Percentiles rank a stretch among this genome's conserved stretches.
Conservation (phyloP, 2,329 filamentous ascomycete genomes). For the Chaetomium globosum region DNA sequence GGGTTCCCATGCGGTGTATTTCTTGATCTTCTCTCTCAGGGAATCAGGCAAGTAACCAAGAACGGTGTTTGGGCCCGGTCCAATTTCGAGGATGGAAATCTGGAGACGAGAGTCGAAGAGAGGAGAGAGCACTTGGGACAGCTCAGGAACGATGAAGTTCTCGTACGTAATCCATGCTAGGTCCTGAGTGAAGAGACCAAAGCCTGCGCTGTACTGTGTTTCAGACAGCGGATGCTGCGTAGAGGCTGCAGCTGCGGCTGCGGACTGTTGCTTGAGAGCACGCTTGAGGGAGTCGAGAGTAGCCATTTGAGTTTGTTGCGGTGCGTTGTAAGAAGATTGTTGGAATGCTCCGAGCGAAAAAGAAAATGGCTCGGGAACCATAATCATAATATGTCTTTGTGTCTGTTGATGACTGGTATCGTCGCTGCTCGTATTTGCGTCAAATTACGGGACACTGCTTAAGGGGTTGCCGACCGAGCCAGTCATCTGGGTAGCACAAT, state of each 20-base stretch:
- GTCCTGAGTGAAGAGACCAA: constrained; percentile 47
- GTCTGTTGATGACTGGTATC: not conserved
- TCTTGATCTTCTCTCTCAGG: constrained; percentile 49
- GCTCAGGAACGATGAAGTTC: constrained; percentile 56
- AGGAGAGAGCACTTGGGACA: constrained; percentile 47
- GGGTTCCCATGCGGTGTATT: constrained; percentile 59
- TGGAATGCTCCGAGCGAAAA: not conserved
- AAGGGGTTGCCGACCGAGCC: not conserved
- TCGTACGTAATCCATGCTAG: constrained; percentile 47
- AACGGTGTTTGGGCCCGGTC: constrained; percentile 59
- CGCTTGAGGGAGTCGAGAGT: constrained; percentile 49
- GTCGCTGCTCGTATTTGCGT: not conserved
- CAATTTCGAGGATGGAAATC: constrained; percentile 62
- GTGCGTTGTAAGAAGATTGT: not conserved
- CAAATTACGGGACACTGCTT: not conserved
- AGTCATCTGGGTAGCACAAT: not conserved
- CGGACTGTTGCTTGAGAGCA: constrained; percentile 44
- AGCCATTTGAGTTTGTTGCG: constrained; percentile 44
- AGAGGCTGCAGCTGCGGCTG: constrained; percentile 33
- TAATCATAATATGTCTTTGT: not conserved
- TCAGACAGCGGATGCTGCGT: constrained; percentile 48
- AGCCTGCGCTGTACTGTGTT: constrained; percentile 53
- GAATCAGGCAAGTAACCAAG: constrained; percentile 51
- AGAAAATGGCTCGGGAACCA: not conserved
- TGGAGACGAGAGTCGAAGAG: constrained; percentile 46